Evolutionary conservation across 768 basidiomycete genomes (phyloP), one percentile per base, ranked within the genome.

Genomic region (Clitopilus hobsonii): DNA sequence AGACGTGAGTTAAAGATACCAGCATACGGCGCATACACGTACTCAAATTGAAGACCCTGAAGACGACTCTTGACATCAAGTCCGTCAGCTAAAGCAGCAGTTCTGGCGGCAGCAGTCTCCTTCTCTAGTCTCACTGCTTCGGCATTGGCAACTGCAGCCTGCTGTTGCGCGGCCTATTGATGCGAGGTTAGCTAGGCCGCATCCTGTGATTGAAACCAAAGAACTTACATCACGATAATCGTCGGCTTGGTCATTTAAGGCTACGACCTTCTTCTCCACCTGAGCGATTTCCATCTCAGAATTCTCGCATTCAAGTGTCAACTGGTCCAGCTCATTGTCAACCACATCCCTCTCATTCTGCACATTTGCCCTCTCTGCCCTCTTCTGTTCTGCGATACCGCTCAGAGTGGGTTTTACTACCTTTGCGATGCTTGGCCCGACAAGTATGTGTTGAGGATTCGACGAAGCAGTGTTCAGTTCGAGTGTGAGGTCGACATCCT

Each of bases 241-340:
- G 58, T 91, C 88, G 8, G 89, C 89, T 66, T 91, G 85, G 54
- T 89, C 85, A 56, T 82, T 87, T 54, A 91, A 60, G 6, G 71
- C 82, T 20, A 73, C 75, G 8, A 87, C 85, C 67, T 90, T 89
- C 68, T 87, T 86, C 65, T 89, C 88, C 22, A 87, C 66, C 63
- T 88, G 87, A 48, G 71, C 75, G 22, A 89, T 81, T 58, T 94
- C 90, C 62, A 91, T 86, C 54, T 89, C 89, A 57, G 88, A 71
- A 54, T 89, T 88, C 67, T 95, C 92, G 63, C 89, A 90, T 57
- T 89, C 85, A 53, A 85, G 71, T 0, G 78, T 81, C 52, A 91
- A 70, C 60, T 88, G 81, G 64, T 96, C 94, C 8, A 92, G 80
- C 57, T 91, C 88, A 60, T 95, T 83, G 57, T 94, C 91, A 24